Base-by-base conservation (phyloP, 2,329 filamentous ascomycete species). In the Endoconidiophora polonica region DNA sequence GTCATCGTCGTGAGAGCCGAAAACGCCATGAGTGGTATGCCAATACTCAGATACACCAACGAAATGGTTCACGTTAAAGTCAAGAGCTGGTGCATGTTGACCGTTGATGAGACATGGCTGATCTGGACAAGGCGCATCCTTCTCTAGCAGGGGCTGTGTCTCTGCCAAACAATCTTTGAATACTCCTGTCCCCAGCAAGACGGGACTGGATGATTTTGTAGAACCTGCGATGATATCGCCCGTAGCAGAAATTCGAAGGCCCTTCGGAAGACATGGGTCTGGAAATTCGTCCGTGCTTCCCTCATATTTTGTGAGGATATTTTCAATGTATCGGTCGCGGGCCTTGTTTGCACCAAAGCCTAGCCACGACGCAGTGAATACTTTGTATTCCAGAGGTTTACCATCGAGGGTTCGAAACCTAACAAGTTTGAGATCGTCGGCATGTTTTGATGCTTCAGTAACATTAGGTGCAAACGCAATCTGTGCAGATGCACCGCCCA, bases 31-130 rank as follows among this genome's bases (percentile, higher is more conserved):
- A 0, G 91, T 98, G 0, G 90, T 94, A 63, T 98, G 91, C 90
- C 91, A 98, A 65, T 94, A 98, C 61, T 98, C 91, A 1, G 90
- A 96, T 3, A 98, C 90, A 9, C 91, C 91, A 24, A 98, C 81
- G 59, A 98, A 98, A 62, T 95, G 93, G 59, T 98, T 98, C 36
- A 96, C 81, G 55, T 91, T 82, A 60, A 96, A 98, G 62, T 98
- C 91, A 56, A 98, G 95, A 3, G 86, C 85, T 1, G 91, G 91
- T 1, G 91, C 87, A 61, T 96, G 87, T 55, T 90, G 79, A 1
- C 91, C 88, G 58, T 95, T 86, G 38, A 98, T 71, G 33, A 98
- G 68, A 63, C 91, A 98, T 0, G 93, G 91, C 23, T 81, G 66
- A 59, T 94, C 83, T 3, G 76, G 67, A 60, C 91, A 98, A 1